Evolutionary conservation across 2,329 filamentous ascomycete genomes (phyloP).

Genomic region (Ceratocystis lukuohia): DNA sequence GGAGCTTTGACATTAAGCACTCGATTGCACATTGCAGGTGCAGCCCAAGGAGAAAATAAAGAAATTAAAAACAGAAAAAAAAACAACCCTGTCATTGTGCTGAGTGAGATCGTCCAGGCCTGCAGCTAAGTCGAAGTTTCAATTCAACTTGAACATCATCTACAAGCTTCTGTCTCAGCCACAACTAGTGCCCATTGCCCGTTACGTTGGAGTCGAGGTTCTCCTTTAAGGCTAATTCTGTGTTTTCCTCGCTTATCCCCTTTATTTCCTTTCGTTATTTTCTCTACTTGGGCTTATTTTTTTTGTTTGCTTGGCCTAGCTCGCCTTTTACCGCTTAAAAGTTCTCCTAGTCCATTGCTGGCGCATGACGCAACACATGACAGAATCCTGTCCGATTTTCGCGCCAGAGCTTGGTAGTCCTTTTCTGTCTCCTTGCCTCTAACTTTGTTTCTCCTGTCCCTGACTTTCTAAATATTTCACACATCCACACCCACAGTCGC

Average conservation of each 20-base stretch:
- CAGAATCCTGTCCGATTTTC: constrained; percentile 16
- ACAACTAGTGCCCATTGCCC: background rate
- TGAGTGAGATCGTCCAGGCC: background rate
- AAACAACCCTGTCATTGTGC: background rate
- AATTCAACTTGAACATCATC: background rate
- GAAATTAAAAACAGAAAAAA: background rate
- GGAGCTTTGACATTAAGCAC: constrained; percentile 13
- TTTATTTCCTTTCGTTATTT: background rate
- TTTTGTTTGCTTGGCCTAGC: background rate
- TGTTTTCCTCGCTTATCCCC: background rate
- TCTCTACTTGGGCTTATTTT: background rate
- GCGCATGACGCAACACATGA: constrained; percentile 18
- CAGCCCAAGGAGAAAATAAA: too few relatives aligned
- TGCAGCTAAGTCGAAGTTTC: background rate
- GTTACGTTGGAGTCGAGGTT: background rate
- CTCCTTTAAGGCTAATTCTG: constrained; percentile 17
- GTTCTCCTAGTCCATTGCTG: background rate
- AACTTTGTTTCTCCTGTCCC: background rate
- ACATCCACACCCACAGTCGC: background rate
- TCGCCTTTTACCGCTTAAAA: constrained; percentile 3
- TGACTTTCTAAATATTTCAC: background rate
- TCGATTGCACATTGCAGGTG: constrained; percentile 1
- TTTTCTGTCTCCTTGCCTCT: constrained; percentile 8
- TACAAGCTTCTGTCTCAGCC: background rate
- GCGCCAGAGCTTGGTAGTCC: constrained; percentile 16